Evolutionary conservation across 352 stramenopile genomes (phyloP).

Genomic region (Phytophthora sp.): DNA sequence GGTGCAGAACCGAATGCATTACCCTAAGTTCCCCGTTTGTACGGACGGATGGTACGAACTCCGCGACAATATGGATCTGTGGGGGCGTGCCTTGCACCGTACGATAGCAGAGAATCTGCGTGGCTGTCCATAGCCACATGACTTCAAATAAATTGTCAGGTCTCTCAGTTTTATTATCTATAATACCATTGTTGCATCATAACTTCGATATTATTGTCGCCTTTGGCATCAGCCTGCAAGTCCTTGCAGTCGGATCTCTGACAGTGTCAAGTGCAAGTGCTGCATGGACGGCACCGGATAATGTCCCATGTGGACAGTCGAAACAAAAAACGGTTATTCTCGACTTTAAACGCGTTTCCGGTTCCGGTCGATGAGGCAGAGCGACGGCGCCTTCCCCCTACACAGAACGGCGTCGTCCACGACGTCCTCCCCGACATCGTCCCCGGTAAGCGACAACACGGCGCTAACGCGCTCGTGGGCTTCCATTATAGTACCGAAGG

Average conservation of each 20-base stretch:
- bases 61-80: slow-evolving; percentile 40
- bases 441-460: slow-evolving; percentile 10
- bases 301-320: slow-evolving; percentile 1
- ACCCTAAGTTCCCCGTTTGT: slow-evolving; percentile 34
- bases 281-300: slow-evolving; percentile 12
- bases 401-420: slow-evolving; percentile 7
- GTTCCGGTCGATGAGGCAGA: background rate
- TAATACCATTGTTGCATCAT: background rate
- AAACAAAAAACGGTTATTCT: background rate
- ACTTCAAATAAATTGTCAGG: background rate
- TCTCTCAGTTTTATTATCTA: background rate
- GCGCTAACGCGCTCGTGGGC: slow-evolving; percentile 10
- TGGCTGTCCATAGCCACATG: background rate
- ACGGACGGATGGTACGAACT: slow-evolving; percentile 40
- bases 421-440: slow-evolving; percentile 23
- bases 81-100: slow-evolving; percentile 31
- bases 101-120: slow-evolving; percentile 34
- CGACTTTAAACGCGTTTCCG: too few relatives aligned
- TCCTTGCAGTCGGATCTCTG: too few relatives aligned
- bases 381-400: background rate
- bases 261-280: too few relatives aligned
- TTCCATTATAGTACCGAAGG: slow-evolving; percentile 11
- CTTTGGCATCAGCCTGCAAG: too few relatives aligned
- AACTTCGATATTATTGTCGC: too few relatives aligned
- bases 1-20: slow-evolving; percentile 44